These are phyloP conservation scores for Pogostemon cablin DNA, from an alignment of 257 asterid genomes.

Conservation along the genomic window DNA sequence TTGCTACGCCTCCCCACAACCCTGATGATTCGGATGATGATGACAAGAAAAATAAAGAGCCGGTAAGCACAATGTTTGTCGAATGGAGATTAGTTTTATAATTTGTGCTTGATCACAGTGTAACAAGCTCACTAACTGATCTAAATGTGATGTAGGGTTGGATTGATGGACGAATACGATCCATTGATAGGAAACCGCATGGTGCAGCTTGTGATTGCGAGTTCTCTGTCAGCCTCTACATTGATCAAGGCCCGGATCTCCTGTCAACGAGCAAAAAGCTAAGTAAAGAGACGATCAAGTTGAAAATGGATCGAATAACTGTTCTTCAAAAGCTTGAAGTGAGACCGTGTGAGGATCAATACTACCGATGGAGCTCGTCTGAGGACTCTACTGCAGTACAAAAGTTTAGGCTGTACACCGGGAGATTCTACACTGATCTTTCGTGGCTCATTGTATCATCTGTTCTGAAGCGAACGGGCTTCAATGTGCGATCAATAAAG, in stretches of 20 bases:
- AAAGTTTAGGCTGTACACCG: slow-evolving; percentile 52
- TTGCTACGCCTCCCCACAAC: slow-evolving; percentile 40
- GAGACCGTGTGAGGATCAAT: slow-evolving; percentile 58
- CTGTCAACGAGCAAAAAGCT: slow-evolving; percentile 48
- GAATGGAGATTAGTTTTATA: slow-evolving; percentile 13
- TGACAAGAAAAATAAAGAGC: slow-evolving; percentile 41
- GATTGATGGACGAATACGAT: slow-evolving; percentile 83
- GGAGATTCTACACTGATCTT: slow-evolving; percentile 66
- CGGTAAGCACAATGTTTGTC: slow-evolving; percentile 46
- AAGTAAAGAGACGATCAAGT: slow-evolving; percentile 48
- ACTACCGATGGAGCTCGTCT: slow-evolving; percentile 74
- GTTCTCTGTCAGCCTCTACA: slow-evolving; percentile 69
- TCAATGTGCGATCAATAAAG: slow-evolving; percentile 60
- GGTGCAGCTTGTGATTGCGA: slow-evolving; percentile 57
- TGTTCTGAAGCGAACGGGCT: slow-evolving; percentile 53
- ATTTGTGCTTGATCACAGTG: slow-evolving; percentile 1
- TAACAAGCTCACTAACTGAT: background rate
- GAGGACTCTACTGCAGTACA: slow-evolving; percentile 76
- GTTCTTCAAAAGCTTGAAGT: slow-evolving; percentile 74
- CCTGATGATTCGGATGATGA: slow-evolving; percentile 39
- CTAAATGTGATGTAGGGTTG: slow-evolving; percentile 53
- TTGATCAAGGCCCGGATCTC: slow-evolving; percentile 69
- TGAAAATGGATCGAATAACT: slow-evolving; percentile 53
- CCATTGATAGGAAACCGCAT: slow-evolving; percentile 83
- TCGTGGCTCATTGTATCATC: slow-evolving; percentile 83